phyloP scores from a whole-genome alignment of 106 monocot genomes.

The Allium fistulosum region DNA sequence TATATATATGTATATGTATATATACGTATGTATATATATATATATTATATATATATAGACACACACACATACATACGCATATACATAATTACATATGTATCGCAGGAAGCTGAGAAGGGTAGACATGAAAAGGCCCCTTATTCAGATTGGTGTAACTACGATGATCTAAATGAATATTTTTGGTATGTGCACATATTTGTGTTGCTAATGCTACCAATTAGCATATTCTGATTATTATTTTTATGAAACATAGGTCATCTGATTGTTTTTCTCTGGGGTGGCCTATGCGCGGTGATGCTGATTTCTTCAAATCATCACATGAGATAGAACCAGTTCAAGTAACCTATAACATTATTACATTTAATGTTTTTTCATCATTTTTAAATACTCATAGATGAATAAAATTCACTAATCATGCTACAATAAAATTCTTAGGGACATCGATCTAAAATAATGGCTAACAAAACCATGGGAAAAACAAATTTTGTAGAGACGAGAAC shows the following conservation, averaged over 20 bases:
- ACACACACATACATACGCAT: too few species aligned
- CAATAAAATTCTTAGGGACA: conserved; percentile 20
- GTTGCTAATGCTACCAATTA: neutral
- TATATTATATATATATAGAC: too few species aligned
- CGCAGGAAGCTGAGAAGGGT: conserved; percentile 82
- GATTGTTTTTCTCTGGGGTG: conserved; percentile 97
- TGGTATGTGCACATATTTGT: conserved; percentile 37
- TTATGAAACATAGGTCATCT: conserved; percentile 43
- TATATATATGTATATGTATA: too few species aligned
- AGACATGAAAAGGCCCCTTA: conserved; percentile 81
- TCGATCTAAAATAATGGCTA: conserved; percentile 17
- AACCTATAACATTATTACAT: conserved; percentile 1
- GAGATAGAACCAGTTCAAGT: conserved; percentile 47
- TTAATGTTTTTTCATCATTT: neutral
- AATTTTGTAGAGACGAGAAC: conserved; percentile 93
- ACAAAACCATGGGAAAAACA: conserved; percentile 70
- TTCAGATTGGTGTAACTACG: conserved; percentile 95
- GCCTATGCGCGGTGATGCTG: conserved; percentile 93
- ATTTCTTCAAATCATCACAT: conserved; percentile 74
- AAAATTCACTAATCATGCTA: too few species aligned
- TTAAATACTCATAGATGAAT: too few species aligned
- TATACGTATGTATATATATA: too few species aligned
- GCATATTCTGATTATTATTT: neutral
- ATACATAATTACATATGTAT: conserved; percentile 10
- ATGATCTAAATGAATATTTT: conserved; percentile 98